phyloP scores from a whole-genome alignment of 257 asterid species.

The Penstemon eatonii region DNA sequence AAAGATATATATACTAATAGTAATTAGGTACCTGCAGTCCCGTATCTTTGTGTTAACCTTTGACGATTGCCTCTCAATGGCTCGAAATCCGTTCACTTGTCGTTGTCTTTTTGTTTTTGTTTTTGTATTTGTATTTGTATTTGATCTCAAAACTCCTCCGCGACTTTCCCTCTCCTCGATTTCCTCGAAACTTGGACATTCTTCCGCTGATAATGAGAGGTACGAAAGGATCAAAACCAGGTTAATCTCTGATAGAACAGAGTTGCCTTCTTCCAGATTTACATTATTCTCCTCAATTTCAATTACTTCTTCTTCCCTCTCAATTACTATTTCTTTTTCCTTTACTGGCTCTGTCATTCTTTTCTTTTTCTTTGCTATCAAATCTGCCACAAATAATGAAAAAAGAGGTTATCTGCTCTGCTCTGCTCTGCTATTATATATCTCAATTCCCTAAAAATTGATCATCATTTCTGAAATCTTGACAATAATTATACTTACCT shows the following conservation, averaged over 20 bases:
- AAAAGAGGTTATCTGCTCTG: neutral
- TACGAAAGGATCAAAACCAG: conserved; percentile 44
- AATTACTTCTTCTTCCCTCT: neutral
- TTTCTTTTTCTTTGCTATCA: neutral
- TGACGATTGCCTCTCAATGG: conserved; percentile 25
- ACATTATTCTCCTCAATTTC: neutral
- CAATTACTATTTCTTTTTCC: neutral
- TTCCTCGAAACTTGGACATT: conserved; percentile 14
- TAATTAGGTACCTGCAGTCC: conserved; percentile 33
- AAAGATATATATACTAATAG: too few relatives aligned
- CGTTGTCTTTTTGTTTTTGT: conserved; percentile 15
- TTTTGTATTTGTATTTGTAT: too few relatives aligned
- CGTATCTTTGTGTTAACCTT: conserved; percentile 37
- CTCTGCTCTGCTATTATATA: too few relatives aligned
- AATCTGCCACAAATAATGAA: conserved; percentile 12
- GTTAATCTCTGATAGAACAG: conserved; percentile 42
- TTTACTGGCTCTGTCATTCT: conserved; percentile 27
- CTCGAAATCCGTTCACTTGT: conserved; percentile 25
- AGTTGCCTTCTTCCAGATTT: conserved; percentile 7
- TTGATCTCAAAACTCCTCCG: neutral
- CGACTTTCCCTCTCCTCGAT: conserved; percentile 12
- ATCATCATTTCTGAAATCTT: too few relatives aligned
- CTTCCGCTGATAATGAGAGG: conserved; percentile 37
- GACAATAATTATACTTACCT: too few relatives aligned
- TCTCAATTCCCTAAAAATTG: too few relatives aligned